Conservation (phyloP, 2,329 filamentous ascomycete genomes). For the Colletotrichum sublineola region DNA sequence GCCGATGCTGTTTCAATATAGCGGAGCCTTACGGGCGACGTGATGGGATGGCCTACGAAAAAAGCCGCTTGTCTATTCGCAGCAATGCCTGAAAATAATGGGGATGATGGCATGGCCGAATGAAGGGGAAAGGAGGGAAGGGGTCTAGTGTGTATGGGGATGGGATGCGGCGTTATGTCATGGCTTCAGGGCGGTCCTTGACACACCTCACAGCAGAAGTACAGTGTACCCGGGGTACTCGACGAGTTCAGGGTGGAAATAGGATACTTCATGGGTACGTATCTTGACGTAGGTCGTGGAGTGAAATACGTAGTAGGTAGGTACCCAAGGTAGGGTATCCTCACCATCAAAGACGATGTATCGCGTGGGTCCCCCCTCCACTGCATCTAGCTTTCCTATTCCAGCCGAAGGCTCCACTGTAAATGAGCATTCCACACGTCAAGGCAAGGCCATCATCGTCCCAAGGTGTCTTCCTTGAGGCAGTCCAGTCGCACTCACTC, state of each 20-base stretch:
- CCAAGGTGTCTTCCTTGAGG: slow-evolving; percentile 23
- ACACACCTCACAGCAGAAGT: slow-evolving; percentile 18
- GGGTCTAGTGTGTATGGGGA: slow-evolving; percentile 1
- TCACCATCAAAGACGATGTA: slow-evolving; percentile 20
- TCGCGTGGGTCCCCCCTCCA: slow-evolving; percentile 37
- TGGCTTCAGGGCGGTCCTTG: slow-evolving; percentile 32
- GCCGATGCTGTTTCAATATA: slow-evolving; percentile 39
- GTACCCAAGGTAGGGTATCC: not conserved
- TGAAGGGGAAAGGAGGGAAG: not conserved
- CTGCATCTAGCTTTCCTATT: slow-evolving; percentile 39
- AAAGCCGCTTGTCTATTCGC: slow-evolving; percentile 26
- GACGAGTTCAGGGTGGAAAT: not conserved
- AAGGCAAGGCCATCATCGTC: slow-evolving; percentile 18
- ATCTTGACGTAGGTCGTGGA: slow-evolving; percentile 10
- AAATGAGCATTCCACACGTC: slow-evolving; percentile 42
- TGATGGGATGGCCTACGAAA: slow-evolving; percentile 31
- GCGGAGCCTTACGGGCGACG: slow-evolving; percentile 30
- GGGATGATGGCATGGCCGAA: slow-evolving; percentile 40
- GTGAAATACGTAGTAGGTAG: not conserved
- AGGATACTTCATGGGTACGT: slow-evolving; percentile 3
- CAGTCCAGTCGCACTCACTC: slow-evolving; percentile 25
- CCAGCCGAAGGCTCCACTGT: slow-evolving; percentile 31
- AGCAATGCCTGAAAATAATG: slow-evolving; percentile 23
- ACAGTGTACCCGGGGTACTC: not conserved
- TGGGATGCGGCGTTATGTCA: slow-evolving; percentile 40